Base-by-base conservation (phyloP, 1,139 yeast species). In the Taiozyma onychis region DNA sequence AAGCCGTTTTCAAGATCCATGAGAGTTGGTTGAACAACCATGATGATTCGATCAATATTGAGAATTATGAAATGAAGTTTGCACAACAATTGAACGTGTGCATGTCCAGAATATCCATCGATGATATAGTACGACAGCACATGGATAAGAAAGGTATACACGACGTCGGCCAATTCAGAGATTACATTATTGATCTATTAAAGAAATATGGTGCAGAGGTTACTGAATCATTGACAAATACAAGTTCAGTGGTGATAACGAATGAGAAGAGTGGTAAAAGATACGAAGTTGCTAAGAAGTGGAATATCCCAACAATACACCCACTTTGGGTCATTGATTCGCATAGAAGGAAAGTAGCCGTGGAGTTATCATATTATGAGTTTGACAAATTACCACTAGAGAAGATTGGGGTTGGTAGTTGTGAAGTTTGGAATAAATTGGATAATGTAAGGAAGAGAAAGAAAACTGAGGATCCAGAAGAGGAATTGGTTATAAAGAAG, bases 301-400 rank as follows among this genome's bases (percentile, higher is more conserved):
- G 93, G 91, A 73, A 72, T 6, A 77, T 83, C 3, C 85, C 88
- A 1, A 76, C 83, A 1, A 79, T 88, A 3, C 90, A 86, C 62
- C 93, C 95, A 0, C 68, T 78, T 48, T 90, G 95, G 95, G 66
- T 90, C 3, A 60, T 76, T 22, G 88, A 88, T 63, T 80, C 88
- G 45, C 63, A 80, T 4, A 69, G 73, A 44, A 70, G 96, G 54
- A 80, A 78, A 4, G 89, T 88, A 0, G 72, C 80, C 3, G 64
- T 88, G 47, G 77, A 76, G 30, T 72, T 71, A 47, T 74, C 75
- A 49, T 81, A 78, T 58, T 75, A 76, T 58, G 67, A 74, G 46
- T 57, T 77, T 32, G 68, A 66, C 10, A 57, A 67, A 26, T 55
- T 68, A 1, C 24, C 28, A n/a, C 45, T 49, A 14, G 45, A 44